Base-by-base conservation (phyloP, 768 basidiomycete species). In the Boletellus emodensis region DNA sequence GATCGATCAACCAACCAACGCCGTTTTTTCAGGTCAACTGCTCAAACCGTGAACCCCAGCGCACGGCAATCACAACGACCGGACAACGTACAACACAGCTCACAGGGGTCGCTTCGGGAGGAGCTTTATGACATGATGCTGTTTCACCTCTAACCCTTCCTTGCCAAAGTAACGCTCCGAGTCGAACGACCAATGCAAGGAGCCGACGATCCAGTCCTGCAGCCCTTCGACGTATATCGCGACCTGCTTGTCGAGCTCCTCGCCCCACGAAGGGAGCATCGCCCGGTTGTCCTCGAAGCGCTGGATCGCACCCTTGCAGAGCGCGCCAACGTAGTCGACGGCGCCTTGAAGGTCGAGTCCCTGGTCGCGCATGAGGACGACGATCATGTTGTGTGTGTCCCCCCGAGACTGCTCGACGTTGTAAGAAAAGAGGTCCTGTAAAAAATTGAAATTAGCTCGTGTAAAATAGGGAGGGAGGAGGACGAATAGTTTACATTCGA, bases 391-490 rank as follows among this genome's bases (percentile, higher is more conserved):
- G 63, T 85, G 82, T 15, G 80, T 82, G 53, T 85, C 82, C 10
- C 76, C 78, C 13, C 81, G 77, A 3, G 84, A 78, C 64, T 87
- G 86, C 60, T 88, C 87, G 39, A 81, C 79, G 52, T 87, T 86
- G 66, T 84, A 89, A 1, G 85, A 88, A 61, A 84, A 83, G 33
- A 87, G 82, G 54, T 87, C 86, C 85, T 86, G 2, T 4, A 14
- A 8, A 44, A 26, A 26, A 26, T 1, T 11, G 13, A 3, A 28
- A 46, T 66, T 18, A 55, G 38, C 18, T 9, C 17, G 35, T 4
- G 26, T 12, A 26, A 39, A 24, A 3, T 6, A 7, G 2, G 4
- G 30, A 4, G n/a, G n/a, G 15, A 26, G 7, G 0, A 14, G 3
- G 5, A 64, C 44, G 48, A 13, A 36, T 3, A 43, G 38, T 55